Evolutionary conservation across 805 yeast genomes (phyloP), one percentile per base, ranked within the genome.

Genomic region (Monosporozyma unispora): DNA sequence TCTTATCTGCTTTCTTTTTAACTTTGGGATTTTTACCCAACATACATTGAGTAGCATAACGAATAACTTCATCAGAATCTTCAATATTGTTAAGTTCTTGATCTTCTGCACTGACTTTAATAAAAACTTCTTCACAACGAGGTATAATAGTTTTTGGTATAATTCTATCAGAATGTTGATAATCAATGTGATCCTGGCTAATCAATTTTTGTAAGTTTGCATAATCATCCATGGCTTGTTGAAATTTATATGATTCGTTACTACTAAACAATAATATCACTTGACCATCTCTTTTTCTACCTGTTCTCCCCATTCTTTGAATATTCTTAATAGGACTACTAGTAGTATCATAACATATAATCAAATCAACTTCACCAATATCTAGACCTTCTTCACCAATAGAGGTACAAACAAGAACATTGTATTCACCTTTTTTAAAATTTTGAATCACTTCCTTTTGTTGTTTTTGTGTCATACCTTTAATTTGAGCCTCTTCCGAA

Each of bases 331-430:
- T 91, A 0, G 98, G 97, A 43, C 96, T 87, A 27, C 89, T 76
- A 0, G 97, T 89, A 0, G 96, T 87, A 60, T 93, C 99, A 67
- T 81, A 93, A 62, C 96, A 90, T 7, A 93, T 75, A 56, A 93
- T 91, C 58, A 93, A 64, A 66, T 93, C 99, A 48, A 93, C 99
- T 63, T 95, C 97, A 29, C 99, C 99, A 56, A 93, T 95, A 71
- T 93, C 99, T 55, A 93, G 74, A 43, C 99, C 99, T 72, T 93
- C 99, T 64, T 93, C 99, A 44, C 98, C 99, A 61, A 93, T 91
- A 0, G 96, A 89, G 0, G 99, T 93, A 4, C 98, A 96, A 5
- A 93, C 96, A 19, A 93, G 69, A 8, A 87, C 80, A 61, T 93
- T 95, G 59, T 79, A 78, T 1, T 67, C 72, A 7, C 96, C 96